Evolutionary conservation across 129 eudicot genomes (phyloP), one percentile per base, ranked within the genome.

Genomic region (Cynara cardunculus): DNA sequence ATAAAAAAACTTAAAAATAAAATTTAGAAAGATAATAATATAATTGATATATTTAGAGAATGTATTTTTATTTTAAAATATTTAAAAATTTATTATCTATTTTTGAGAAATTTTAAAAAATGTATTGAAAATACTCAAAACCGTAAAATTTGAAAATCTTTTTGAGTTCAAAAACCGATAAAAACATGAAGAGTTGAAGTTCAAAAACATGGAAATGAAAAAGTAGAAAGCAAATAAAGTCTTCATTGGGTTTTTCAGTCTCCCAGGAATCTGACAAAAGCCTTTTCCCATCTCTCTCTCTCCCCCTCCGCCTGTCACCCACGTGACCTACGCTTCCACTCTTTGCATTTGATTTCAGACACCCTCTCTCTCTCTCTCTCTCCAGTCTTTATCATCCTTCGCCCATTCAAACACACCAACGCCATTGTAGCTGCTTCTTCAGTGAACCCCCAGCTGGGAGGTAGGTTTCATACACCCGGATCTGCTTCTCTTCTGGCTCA

Each of bases 231-330:
- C 3, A 28, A 25, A 78, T 18, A 69, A 70, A 65, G 75, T 14
- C 66, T 24, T 26, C 46, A 71, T 70, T 82, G 30, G n/a, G 39
- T 39, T 46, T 84, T 80, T 21, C 80, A 59, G 87, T 84, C 84
- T 80, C 81, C 84, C 24, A 80, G 71, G 80, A 73, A 26, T 80
- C 87, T 84, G 87, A 84, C 87, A 84, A 79, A 84, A 84, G 87
- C 81, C 53, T 75, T 67, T 53, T 26, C 66, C 31, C 19, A 24
- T n/a, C 62, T 72, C 78, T 72, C 66, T 24, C 62, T n/a, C 74
- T 64, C 65, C 9, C 39, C 53, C 65, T 56, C 22, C 65, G 24
- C 65, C 80, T 18, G 75, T 62, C 76, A 46, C 34, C 77, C 85
- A 75, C 87, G 87, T 85, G 87, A 84, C 73, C 76, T 25, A 14